Base-by-base conservation (phyloP, 352 stramenopile species). In the Pythium periplocum region DNA sequence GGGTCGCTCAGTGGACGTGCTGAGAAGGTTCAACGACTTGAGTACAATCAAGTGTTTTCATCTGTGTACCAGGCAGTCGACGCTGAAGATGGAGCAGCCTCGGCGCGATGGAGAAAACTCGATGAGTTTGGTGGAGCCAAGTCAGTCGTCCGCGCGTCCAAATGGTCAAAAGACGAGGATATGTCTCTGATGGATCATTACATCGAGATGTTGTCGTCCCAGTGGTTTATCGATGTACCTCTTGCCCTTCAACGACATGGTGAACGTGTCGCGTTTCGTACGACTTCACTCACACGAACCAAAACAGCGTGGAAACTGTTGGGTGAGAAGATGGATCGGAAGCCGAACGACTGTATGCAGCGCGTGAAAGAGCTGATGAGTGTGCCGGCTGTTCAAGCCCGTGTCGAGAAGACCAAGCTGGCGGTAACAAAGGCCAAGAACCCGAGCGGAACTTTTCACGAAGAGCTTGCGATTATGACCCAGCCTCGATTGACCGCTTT, bases 151-250 rank as follows among this genome's bases (percentile, higher is more conserved):
- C 68, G 78, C 32, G 81, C 73, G 3, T 68, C 68, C 6, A 87
- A 83, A 37, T 90, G 80, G 83, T 74, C 65, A 3, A 52, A 75
- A 47, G 73, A 87, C 45, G 66, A 87, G 3, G 79, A 94, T 53
- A 51, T 77, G n/a, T 59, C 61, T 35, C 50, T 94, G 37, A 77
- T 93, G 56, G 73, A 89, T 45, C 45, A 75, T 34, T 94, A 90
- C 61, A 64, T 94, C 42, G 76, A 89, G 8, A 75, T 84, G 61
- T 62, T 88, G 36, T 86, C 80, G 2, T 74, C 66, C 17, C 69
- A 77, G 34, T 94, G 84, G 81, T 87, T 87, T 61, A 78, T 94
- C 33, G 79, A 91, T 26, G 55, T 94, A 4, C 84, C 84, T 0
- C 37, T 90, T 36, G 76, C 81, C 7, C 61, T 94, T 4, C 81